Conservation (phyloP, 768 basidiomycete genomes). For the Rhodosporidiobolus odoratus region DNA sequence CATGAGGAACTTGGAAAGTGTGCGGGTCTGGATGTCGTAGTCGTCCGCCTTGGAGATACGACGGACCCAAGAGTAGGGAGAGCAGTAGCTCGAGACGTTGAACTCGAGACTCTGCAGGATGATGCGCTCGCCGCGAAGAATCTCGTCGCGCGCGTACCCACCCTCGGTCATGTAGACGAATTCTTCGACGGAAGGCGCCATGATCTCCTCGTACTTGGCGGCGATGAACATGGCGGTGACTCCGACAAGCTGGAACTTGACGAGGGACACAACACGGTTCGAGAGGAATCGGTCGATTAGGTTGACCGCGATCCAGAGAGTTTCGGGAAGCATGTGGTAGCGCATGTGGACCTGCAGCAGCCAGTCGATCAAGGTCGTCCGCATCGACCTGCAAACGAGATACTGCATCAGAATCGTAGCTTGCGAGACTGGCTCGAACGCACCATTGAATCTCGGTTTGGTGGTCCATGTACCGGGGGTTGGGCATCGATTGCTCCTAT, state of each 20-base stretch:
- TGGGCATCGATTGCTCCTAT: conserved; percentile 82
- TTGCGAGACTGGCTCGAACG: conserved; percentile 4
- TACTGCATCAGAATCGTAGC: neutral
- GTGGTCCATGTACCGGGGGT: conserved; percentile 83
- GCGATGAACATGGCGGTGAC: conserved; percentile 99
- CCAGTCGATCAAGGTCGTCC: conserved; percentile 96
- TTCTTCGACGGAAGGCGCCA: conserved; percentile 95
- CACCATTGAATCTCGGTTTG: conserved; percentile 74
- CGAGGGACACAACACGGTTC: conserved; percentile 75
- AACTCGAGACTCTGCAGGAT: conserved; percentile 86
- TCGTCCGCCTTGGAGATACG: conserved; percentile 98
- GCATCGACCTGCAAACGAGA: conserved; percentile 69
- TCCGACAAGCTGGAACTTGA: conserved; percentile 92
- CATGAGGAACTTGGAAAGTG: conserved; percentile 92
- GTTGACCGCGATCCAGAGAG: conserved; percentile 98
- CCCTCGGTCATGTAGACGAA: conserved; percentile 98
- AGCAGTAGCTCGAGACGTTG: conserved; percentile 92
- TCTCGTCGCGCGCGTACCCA: conserved; percentile 88
- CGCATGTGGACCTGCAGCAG: conserved; percentile 92
- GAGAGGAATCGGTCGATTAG: conserved; percentile 89
- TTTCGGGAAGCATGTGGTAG: conserved; percentile 98
- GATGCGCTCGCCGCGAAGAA: conserved; percentile 95
- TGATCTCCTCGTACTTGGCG: conserved; percentile 97
- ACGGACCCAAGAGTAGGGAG: conserved; percentile 98
- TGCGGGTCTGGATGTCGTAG: conserved; percentile 95